phyloP scores from a whole-genome alignment of 139 green algal genomes.

The Dunaliella sp. region DNA sequence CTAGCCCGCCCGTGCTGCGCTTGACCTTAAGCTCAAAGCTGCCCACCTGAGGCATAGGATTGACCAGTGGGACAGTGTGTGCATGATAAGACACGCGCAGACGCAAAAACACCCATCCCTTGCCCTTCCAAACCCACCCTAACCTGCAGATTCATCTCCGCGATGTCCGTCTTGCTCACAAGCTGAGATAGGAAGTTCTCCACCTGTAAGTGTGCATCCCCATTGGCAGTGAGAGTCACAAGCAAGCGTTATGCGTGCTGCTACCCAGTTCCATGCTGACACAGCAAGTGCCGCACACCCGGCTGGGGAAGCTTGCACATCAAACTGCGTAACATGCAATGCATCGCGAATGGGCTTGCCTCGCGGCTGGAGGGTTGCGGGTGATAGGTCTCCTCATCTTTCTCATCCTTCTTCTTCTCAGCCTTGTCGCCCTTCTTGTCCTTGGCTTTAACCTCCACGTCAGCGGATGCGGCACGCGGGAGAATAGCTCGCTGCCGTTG shows the following conservation, averaged over 20 bases:
- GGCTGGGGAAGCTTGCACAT: no score
- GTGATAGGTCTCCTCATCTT: constrained; percentile 26
- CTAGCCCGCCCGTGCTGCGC: constrained; percentile 44
- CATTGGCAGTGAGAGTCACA: no score
- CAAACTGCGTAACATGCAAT: no score
- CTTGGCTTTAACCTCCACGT: constrained; percentile 27
- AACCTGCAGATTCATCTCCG: constrained; percentile 83
- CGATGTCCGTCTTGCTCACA: constrained; percentile 81
- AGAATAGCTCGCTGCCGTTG: no score
- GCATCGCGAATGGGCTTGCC: neutral
- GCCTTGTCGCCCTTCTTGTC: constrained; percentile 11
- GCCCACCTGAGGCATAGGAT: constrained; percentile 72
- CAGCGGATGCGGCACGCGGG: constrained; percentile 7
- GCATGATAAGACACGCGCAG: no score
- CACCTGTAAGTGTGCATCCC: constrained; percentile 64
- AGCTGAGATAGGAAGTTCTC: constrained; percentile 67
- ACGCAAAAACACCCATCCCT: no score
- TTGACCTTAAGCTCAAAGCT: constrained; percentile 71
- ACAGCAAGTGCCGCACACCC: neutral
- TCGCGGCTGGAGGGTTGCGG: constrained; percentile 21
- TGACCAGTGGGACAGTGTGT: no score
- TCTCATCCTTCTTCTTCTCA: neutral
- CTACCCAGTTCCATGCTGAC: constrained; percentile 24
- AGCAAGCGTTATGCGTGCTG: constrained; percentile 43
- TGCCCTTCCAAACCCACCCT: no score